Conservation (phyloP, 345 rosid genomes). For the Mercurialis annua region DNA sequence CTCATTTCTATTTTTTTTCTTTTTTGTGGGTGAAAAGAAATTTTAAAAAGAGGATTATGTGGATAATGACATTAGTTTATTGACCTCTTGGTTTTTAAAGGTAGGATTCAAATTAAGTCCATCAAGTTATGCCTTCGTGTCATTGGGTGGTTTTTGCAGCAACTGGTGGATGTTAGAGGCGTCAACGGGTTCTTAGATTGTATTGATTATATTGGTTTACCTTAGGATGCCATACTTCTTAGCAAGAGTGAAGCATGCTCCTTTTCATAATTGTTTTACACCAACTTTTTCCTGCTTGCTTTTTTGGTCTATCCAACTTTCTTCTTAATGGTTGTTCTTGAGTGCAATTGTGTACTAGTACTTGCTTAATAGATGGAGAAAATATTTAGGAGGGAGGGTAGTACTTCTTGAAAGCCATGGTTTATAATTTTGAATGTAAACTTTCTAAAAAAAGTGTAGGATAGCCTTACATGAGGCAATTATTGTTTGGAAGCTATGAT, state of each 20-base stretch:
- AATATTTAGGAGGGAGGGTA: background rate
- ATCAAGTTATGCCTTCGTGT: background rate
- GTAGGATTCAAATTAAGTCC: background rate
- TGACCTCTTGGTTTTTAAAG: background rate
- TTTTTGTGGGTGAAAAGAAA: background rate
- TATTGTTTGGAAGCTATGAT: too few relatives aligned
- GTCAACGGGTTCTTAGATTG: background rate
- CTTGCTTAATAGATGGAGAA: background rate
- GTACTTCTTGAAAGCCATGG: background rate
- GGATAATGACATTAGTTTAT: background rate
- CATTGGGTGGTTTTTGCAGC: background rate
- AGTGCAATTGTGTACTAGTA: background rate
- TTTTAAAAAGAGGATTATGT: background rate
- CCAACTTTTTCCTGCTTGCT: background rate
- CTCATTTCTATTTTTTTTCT: background rate
- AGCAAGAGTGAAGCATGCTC: too few relatives aligned
- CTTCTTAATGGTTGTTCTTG: background rate
- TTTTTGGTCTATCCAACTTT: background rate
- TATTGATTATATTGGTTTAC: background rate
- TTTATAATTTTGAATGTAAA: background rate
- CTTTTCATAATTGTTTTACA: background rate
- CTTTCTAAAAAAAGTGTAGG: background rate
- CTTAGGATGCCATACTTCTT: background rate
- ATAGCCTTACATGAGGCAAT: background rate
- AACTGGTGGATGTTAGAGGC: background rate